Percentiles rank a stretch among this genome's conserved stretches.
Evolutionary conservation across 129 eudicot species (phyloP).

Genomic region (Saposhnikovia divaricata): DNA sequence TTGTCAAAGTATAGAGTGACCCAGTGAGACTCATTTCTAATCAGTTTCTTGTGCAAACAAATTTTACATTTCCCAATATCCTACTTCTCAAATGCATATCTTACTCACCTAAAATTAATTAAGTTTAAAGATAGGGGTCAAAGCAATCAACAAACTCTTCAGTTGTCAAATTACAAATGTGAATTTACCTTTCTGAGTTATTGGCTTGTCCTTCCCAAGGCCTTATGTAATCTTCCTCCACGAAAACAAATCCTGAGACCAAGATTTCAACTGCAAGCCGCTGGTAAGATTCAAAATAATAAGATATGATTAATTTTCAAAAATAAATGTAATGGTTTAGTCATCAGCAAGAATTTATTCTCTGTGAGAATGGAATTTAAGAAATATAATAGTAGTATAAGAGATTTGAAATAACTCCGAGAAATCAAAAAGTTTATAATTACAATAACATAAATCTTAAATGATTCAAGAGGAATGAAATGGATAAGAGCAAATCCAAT

Average conservation of each 20-base stretch:
- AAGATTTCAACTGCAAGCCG: slow-evolving; percentile 87
- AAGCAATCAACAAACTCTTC: neutral
- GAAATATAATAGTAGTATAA: neutral
- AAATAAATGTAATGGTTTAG: neutral
- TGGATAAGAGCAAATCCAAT: neutral
- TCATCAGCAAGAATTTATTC: neutral
- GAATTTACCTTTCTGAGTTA: slow-evolving; percentile 72
- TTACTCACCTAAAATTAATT: neutral
- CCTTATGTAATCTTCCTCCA: slow-evolving; percentile 62
- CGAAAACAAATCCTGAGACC: slow-evolving; percentile 82
- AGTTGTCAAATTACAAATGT: neutral
- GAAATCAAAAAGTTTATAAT: neutral
- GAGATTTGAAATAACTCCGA: slow-evolving; percentile 1
- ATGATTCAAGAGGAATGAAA: neutral
- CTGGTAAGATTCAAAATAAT: slow-evolving; percentile 44
- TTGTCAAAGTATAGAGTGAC: neutral
- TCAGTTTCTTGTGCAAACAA: neutral
- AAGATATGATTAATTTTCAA: slow-evolving; percentile 9
- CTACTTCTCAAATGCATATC: neutral
- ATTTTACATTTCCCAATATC: neutral
- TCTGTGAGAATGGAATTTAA: neutral
- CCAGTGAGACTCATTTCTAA: neutral
- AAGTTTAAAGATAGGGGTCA: slow-evolving; percentile 4
- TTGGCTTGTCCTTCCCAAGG: slow-evolving; percentile 85
- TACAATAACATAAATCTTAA: neutral